Conservation (phyloP, 306 rosid species). For the Medicago arabica region DNA sequence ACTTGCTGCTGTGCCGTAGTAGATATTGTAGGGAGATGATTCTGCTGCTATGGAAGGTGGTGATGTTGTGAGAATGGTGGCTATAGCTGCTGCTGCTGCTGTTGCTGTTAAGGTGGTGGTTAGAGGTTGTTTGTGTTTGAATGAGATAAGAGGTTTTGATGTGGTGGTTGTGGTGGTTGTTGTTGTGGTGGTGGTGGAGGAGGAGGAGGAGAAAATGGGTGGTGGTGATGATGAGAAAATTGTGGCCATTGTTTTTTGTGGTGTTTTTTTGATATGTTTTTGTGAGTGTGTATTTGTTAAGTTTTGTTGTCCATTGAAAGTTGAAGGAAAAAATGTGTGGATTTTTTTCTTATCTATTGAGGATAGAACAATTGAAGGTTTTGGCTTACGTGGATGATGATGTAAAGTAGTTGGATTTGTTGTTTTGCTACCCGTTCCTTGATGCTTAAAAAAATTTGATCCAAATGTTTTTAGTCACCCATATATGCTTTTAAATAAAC, state of each 20-base stretch:
- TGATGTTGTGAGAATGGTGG: slow-evolving; percentile 53
- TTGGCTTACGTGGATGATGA: slow-evolving; percentile 11
- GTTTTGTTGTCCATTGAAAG: background rate
- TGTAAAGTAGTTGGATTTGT: background rate
- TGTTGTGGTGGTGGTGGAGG: slow-evolving; percentile 36
- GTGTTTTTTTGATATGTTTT: slow-evolving; percentile 32
- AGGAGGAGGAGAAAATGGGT: slow-evolving; percentile 52
- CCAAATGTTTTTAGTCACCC: no score
- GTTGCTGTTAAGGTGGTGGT: slow-evolving; percentile 57
- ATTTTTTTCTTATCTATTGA: slow-evolving; percentile 22
- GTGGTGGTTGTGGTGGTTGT: slow-evolving; percentile 46
- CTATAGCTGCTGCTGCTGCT: slow-evolving; percentile 62
- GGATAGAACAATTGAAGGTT: background rate
- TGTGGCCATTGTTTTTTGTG: slow-evolving; percentile 56
- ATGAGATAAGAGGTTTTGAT: slow-evolving; percentile 42
- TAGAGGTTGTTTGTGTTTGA: slow-evolving; percentile 44
- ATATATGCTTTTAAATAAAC: no score
- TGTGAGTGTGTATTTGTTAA: background rate
- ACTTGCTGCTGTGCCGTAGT: slow-evolving; percentile 93
- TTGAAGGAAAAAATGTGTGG: background rate
- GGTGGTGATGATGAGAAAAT: slow-evolving; percentile 64
- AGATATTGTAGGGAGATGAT: slow-evolving; percentile 55
- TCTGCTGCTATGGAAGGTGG: slow-evolving; percentile 60
- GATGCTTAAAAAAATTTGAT: no score
- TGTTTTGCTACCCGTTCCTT: no score